Evolutionary conservation across 1,139 yeast genomes (phyloP).

Genomic region (Candida sanyaensis): DNA sequence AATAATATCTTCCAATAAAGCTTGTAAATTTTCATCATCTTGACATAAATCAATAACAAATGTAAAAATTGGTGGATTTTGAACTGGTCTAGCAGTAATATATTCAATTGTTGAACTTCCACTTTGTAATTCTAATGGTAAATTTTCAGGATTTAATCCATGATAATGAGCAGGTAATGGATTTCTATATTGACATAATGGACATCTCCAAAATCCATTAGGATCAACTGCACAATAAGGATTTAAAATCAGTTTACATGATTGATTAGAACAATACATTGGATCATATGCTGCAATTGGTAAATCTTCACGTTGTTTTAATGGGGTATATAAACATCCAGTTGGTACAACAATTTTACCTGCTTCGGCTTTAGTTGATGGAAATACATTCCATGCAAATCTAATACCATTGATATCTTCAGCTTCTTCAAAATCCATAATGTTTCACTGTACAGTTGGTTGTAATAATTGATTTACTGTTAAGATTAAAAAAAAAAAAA

Average conservation of each 20-base stretch:
- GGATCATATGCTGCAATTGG: constrained; percentile 91
- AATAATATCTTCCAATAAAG: constrained; percentile 83
- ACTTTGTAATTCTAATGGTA: constrained; percentile 85
- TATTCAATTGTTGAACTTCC: constrained; percentile 88
- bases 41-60: constrained; percentile 94
- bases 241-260: constrained; percentile 84
- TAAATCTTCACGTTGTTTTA: constrained; percentile 75
- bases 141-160: constrained; percentile 76
- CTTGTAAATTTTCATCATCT: constrained; percentile 88
- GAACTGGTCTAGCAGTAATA: constrained; percentile 84
- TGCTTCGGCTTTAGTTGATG: constrained; percentile 88
- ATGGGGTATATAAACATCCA: constrained; percentile 92
- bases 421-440: constrained; percentile 51
- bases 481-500: too few species aligned
- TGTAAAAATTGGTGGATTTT: constrained; percentile 88
- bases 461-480: too few species aligned
- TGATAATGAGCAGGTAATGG: constrained; percentile 90
- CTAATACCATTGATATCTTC: constrained; percentile 54
- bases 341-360: constrained; percentile 92
- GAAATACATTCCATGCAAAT: constrained; percentile 57
- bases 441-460: too few species aligned
- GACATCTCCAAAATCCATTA: constrained; percentile 88
- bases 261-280: constrained; percentile 72
- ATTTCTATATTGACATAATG: constrained; percentile 79
- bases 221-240: constrained; percentile 88